Evolutionary conservation across 768 basidiomycete species (phyloP), one percentile per base, ranked within the genome.

Genomic region (Leucocoprinus leucothites): DNA sequence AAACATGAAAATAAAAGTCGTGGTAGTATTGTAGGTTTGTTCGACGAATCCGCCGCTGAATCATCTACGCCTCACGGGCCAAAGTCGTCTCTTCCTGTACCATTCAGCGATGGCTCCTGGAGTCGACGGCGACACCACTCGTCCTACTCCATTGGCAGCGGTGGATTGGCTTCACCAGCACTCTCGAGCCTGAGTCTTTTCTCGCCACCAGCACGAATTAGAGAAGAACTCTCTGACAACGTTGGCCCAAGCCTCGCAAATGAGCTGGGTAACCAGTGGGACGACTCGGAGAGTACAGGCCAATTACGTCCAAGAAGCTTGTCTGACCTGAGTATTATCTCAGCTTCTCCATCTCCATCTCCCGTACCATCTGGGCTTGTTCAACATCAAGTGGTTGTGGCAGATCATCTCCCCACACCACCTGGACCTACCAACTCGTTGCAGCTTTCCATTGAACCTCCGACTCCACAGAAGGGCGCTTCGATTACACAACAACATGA

Each of bases 1-100:
- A 52, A 45, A 14, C 35, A 51, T 36, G 58, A 60, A 5, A 53
- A 59, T 7, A 74, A 68, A 60, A 58, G 63, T n/a, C 72, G 75
- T 43, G 85, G 80, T 57, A 82, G 81, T 9, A 80, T 88, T 22
- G 74, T 87, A 31, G 85, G 85, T 11, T 69, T 88, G 6, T 89
- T 89, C 59, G 81, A 84, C 19, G 62, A 63, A n/a, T 56, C 59
- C 22, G 64, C 57, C 25, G 49, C 55, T 24, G 56, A 60, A 13
- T 58, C 60, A 21, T 51, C 56, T 3, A 45, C 31, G n/a, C 49
- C 57, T 9, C 54, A 59, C 38, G 24, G 62, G 57, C 44, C 64
- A 7, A 53, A 24, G 16, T 60, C 35, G 60, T 64, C 41, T 59
- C 55, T 67, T 56, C 54, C 68, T 60, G 65, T 71, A 58, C 66